Evolutionary conservation across 495 filamentous ascomycete species (phyloP).

Genomic region (Penicillium psychrofluorescens): DNA sequence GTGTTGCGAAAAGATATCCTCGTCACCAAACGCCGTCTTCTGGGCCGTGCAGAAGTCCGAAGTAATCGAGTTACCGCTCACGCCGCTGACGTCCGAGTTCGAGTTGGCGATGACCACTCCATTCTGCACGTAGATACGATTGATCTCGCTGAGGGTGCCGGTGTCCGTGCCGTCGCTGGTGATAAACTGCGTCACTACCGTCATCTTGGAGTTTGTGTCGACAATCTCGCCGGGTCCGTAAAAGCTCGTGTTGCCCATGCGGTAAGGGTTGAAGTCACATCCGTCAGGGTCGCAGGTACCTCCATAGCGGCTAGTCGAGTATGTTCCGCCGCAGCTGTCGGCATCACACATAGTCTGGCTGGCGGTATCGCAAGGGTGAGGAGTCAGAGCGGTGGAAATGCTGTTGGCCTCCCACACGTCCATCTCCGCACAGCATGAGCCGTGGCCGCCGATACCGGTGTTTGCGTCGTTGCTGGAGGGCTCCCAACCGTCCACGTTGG

Average conservation of each 20-base stretch:
- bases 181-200: conserved; percentile 66
- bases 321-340: conserved; percentile 45
- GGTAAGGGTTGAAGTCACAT: conserved; percentile 76
- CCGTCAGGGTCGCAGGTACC: conserved; percentile 68
- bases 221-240: conserved; percentile 54
- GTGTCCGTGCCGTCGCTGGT: conserved; percentile 46
- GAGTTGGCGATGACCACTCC: conserved; percentile 56
- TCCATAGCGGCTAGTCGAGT: conserved; percentile 33
- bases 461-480: conserved; percentile 52
- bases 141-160: conserved; percentile 55
- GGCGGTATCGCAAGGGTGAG: conserved; percentile 55
- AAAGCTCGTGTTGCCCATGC: conserved; percentile 54
- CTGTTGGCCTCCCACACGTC: conserved; percentile 69
- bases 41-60: conserved; percentile 52
- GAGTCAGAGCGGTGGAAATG: conserved; percentile 49
- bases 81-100: conserved; percentile 41
- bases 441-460: conserved; percentile 50
- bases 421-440: conserved; percentile 68
- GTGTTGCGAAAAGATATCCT: conserved; percentile 47
- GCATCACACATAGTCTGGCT: conserved; percentile 52
- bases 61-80: conserved; percentile 52
- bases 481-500: conserved; percentile 55
- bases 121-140: conserved; percentile 66
- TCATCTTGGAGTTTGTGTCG: conserved; percentile 57
- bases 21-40: conserved; percentile 55